These are phyloP conservation scores for Chalaropsis ovoidea DNA, from an alignment of 2,329 filamentous ascomycete genomes.

Conservation along the genomic window DNA sequence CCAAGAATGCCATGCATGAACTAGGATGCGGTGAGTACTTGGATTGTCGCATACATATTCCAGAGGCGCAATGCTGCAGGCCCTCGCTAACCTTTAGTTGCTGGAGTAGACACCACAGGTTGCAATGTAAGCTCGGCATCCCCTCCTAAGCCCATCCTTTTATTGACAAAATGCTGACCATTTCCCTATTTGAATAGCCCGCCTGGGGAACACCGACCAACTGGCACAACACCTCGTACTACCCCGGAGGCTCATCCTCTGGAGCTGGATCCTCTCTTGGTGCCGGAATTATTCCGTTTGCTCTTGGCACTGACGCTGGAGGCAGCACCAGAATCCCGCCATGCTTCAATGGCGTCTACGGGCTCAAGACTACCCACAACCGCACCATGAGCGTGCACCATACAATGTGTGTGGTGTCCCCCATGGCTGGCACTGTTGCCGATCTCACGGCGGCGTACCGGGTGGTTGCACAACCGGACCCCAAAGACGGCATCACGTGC, in stretches of 20 bases:
- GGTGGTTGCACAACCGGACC: conserved; percentile 63
- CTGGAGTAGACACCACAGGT: conserved; percentile 58
- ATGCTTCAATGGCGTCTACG: conserved; percentile 68
- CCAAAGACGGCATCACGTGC: conserved; percentile 48
- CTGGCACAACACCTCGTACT: conserved; percentile 66
- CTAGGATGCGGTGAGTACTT: conserved; percentile 52
- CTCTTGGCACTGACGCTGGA: conserved; percentile 64
- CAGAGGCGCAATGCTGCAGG: neutral
- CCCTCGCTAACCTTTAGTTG: neutral
- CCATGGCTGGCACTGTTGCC: conserved; percentile 62
- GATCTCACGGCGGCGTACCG: conserved; percentile 79
- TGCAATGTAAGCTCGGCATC: conserved; percentile 49
- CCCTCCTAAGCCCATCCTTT: too few relatives aligned
- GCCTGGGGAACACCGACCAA: conserved; percentile 65
- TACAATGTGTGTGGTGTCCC: conserved; percentile 56
- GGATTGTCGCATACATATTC: conserved; percentile 10
- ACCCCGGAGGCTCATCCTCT: conserved; percentile 70
- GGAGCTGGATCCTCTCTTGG: conserved; percentile 62
- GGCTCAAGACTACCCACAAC: conserved; percentile 68
- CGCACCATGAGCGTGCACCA: conserved; percentile 50
- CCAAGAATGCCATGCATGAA: conserved; percentile 73
- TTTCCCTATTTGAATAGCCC: conserved; percentile 34
- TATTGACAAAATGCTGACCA: neutral
- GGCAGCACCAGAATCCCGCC: conserved; percentile 66
- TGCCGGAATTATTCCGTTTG: conserved; percentile 63